Evolutionary conservation across 306 rosid species (phyloP).

Genomic region (Prunus mume): DNA sequence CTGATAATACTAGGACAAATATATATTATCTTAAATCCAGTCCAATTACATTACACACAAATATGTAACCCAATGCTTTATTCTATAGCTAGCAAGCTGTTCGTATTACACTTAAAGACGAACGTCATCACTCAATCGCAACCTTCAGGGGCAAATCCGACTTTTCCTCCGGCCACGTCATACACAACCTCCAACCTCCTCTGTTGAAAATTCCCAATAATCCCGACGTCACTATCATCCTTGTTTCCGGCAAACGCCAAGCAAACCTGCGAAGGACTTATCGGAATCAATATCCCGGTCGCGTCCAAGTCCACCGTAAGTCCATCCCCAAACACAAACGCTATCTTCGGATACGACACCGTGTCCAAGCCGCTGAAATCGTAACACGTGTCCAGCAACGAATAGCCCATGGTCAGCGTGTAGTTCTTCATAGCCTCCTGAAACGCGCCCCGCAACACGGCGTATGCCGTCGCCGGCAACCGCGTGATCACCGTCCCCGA

Average conservation of each 20-base stretch:
- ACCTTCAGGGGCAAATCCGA: constrained; percentile 57
- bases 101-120: too few species aligned
- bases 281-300: neutral
- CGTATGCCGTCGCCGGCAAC: constrained; percentile 24
- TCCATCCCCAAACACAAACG: constrained; percentile 14
- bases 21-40: too few species aligned
- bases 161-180: constrained; percentile 49
- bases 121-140: constrained; percentile 23
- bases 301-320: constrained; percentile 1
- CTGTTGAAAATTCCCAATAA: constrained; percentile 76
- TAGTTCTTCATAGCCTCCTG: constrained; percentile 14
- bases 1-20: too few species aligned
- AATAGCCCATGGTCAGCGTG: neutral
- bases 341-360: constrained; percentile 11
- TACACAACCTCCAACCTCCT: constrained; percentile 56
- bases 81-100: too few species aligned
- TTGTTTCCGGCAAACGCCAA: constrained; percentile 56
- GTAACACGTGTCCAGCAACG: constrained; percentile 28
- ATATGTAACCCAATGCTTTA: too few species aligned
- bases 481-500: constrained; percentile 22
- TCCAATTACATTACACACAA: too few species aligned
- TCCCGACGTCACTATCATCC: constrained; percentile 34
- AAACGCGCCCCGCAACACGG: constrained; percentile 11
- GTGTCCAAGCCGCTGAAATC: neutral
- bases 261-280: constrained; percentile 38